Base-by-base conservation (phyloP, 31 red algal genomes). In the Odonthalia washingtoniensis region DNA sequence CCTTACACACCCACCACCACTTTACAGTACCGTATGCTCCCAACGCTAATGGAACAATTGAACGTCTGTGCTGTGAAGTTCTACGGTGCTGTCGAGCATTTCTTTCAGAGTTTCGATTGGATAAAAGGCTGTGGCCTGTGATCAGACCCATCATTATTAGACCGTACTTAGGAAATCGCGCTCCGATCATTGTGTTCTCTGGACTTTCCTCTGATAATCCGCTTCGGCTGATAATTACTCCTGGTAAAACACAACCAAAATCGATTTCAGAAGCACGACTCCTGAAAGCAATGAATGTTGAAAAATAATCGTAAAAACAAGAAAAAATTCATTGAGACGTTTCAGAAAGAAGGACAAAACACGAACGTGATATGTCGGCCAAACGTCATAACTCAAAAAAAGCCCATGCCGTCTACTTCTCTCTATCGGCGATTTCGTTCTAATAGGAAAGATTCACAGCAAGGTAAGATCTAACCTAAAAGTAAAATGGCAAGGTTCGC, bases 1-100 rank as follows among this genome's bases (percentile, higher is more conserved):
- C n/a, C n/a, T 26, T 70, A 21, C 53, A 82, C 40, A 17, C 57
- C 62, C 64, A 31, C 0, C 73, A 87, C 43, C 46, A 87, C 72
- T 87, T 87, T 73, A 87, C 84, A 32, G 64, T 66, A 0, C 41
- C 84, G 36, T 12, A 72, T 34, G 67, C 72, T 42, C 79, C 78
- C 1, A 39, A 49, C 79, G 75, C 60, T 0, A 90, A 90, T 69
- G 78, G 63, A 21, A 83, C 88, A 34, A 80, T 90, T 1, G 88
- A 90, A 52, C 49, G 67, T 5, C 46, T 90, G 28, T 78, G 78
- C 43, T 42, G 76, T 77, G 78, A 90, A 42, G 32, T 90, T 2
- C 64, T 90, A 27, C 46, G 78, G 0, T 46, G 46, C 0, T 24
- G 12, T 17, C 44, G 88, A n/a, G 78, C 88, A 41, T 70, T 83